A percentile compares a stretch with the other conserved stretches of the same genome.
phyloP scores from a whole-genome alignment of 129 eudicot genomes.

The Gnaphalium uliginosum region DNA sequence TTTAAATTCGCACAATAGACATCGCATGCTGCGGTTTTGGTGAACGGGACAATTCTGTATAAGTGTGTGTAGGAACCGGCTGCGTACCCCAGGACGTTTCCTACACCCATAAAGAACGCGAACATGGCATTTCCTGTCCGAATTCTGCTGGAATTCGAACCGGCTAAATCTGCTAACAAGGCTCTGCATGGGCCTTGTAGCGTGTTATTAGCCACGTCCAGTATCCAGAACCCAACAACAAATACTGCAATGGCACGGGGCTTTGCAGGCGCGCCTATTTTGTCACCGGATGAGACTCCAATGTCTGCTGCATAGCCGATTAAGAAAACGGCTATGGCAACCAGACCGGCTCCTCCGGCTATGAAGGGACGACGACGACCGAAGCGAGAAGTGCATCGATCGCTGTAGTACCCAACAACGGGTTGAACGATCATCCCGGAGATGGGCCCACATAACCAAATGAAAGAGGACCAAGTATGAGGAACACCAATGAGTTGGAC shows the following conservation, averaged over 20 bases:
- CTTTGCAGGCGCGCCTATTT: slow-evolving; percentile 30
- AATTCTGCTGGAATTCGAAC: slow-evolving; percentile 37
- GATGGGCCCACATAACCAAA: slow-evolving; percentile 16
- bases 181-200: slow-evolving; percentile 82
- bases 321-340: slow-evolving; percentile 13
- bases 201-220: slow-evolving; percentile 80
- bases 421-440: slow-evolving; percentile 20
- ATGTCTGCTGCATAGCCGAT: slow-evolving; percentile 52
- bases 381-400: slow-evolving; percentile 20
- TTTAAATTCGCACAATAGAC: slow-evolving; percentile 72
- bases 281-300: slow-evolving; percentile 64
- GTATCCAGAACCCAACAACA: slow-evolving; percentile 81
- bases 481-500: slow-evolving; percentile 19
- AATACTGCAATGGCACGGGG: slow-evolving; percentile 65
- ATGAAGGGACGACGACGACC: slow-evolving; percentile 18
- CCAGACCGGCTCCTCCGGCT: slow-evolving; percentile 5
- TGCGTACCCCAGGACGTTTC: slow-evolving; percentile 70
- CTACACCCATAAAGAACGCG: slow-evolving; percentile 85
- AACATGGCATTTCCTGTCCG: slow-evolving; percentile 49
- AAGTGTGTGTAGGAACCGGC: slow-evolving; percentile 69
- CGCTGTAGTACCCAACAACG: slow-evolving; percentile 15
- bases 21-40: slow-evolving; percentile 64
- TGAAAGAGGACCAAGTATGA: slow-evolving; percentile 10
- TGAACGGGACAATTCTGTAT: slow-evolving; percentile 55
- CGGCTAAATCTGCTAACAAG: slow-evolving; percentile 56